phyloP scores from a whole-genome alignment of 805 yeast genomes.

The Ogataea dorogensis region DNA sequence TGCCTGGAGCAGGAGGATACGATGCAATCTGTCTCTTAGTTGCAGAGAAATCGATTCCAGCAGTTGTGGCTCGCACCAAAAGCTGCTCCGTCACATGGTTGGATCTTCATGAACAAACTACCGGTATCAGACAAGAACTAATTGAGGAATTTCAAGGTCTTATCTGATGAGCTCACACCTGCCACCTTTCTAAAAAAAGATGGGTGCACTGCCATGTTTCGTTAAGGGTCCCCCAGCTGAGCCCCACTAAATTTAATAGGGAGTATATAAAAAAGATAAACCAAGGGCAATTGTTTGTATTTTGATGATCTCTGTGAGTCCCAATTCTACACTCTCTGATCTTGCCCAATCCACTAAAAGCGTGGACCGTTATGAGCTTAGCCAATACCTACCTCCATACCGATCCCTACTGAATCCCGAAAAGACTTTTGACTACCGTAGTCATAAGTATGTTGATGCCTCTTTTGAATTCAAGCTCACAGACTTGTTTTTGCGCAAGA shows the following conservation, averaged over 20 bases:
- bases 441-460: slow-evolving; percentile 39
- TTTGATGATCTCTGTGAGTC: slow-evolving; percentile 1
- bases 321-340: slow-evolving; percentile 2
- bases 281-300: slow-evolving; percentile 3
- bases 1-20: slow-evolving; percentile 98
- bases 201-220: slow-evolving; percentile 8
- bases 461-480: slow-evolving; percentile 21
- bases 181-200: too few species aligned
- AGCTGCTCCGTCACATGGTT: slow-evolving; percentile 58
- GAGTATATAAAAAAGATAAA: background rate
- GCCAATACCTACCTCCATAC: slow-evolving; percentile 47
- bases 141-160: slow-evolving; percentile 33
- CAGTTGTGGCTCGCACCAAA: slow-evolving; percentile 26
- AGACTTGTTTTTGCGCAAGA: slow-evolving; percentile 13
- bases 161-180: slow-evolving; percentile 9
- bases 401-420: slow-evolving; percentile 50
- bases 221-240: slow-evolving; percentile 13
- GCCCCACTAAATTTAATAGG: slow-evolving; percentile 5
- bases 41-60: slow-evolving; percentile 41
- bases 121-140: slow-evolving; percentile 55
- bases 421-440: slow-evolving; percentile 49
- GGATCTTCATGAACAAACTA: slow-evolving; percentile 58
- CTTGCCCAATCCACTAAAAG: slow-evolving; percentile 1
- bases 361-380: slow-evolving; percentile 21
- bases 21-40: slow-evolving; percentile 85